Evolutionary conservation across 768 basidiomycete species (phyloP).

Genomic region (Suillus fuscotomentosus): DNA sequence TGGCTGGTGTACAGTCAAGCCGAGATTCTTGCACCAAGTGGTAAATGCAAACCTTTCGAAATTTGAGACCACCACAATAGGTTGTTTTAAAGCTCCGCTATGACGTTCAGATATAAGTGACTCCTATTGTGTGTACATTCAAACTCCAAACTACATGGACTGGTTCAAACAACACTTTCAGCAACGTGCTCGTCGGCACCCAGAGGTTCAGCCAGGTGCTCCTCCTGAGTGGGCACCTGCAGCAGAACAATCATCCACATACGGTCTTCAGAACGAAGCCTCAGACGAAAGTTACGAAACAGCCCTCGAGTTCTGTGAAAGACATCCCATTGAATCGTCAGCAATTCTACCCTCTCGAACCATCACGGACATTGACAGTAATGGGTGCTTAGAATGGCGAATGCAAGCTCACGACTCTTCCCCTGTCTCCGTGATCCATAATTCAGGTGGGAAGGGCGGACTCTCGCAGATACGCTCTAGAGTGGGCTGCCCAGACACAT

Average conservation of each 20-base stretch:
- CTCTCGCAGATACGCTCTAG: conserved; percentile 43
- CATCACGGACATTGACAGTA: conserved; percentile 48
- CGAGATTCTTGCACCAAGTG: conserved; percentile 37
- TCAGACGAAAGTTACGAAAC: conserved; percentile 51
- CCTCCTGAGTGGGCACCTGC: conserved; percentile 64
- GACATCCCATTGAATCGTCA: conserved; percentile 39
- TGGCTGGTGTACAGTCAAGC: conserved; percentile 38
- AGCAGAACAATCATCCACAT: conserved; percentile 45
- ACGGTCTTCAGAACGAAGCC: conserved; percentile 58
- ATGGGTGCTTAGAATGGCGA: conserved; percentile 55
- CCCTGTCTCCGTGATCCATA: conserved; percentile 38
- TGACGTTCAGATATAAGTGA: too few relatives aligned
- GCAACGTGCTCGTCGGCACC: background rate
- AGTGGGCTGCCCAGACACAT: conserved; percentile 44
- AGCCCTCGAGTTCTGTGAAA: conserved; percentile 50
- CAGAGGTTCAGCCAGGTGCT: background rate
- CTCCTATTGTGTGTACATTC: background rate
- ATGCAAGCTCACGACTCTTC: conserved; percentile 46
- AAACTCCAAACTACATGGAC: background rate
- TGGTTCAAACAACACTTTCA: background rate
- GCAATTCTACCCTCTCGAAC: conserved; percentile 48
- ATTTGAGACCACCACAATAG: background rate
- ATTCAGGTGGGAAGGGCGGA: conserved; percentile 30
- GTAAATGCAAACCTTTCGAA: conserved; percentile 46
- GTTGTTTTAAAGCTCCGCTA: background rate